Conservation (phyloP, 371 early-diverging fungal species). For the Pancytospora philotis region DNA sequence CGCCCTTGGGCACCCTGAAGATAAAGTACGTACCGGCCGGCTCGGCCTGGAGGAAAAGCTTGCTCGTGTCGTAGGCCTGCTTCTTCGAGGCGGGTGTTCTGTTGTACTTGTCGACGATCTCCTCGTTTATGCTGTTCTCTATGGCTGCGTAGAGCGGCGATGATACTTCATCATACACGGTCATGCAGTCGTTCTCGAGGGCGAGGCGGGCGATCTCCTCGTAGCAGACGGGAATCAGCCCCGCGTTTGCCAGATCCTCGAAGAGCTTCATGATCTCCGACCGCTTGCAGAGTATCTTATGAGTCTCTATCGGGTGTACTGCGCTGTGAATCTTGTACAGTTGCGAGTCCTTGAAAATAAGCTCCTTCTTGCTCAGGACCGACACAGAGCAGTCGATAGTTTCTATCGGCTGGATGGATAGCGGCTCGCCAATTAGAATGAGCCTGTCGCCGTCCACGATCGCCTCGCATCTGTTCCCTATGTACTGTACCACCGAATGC, state of each 20-base stretch:
- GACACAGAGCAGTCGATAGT: slow-evolving; percentile 2
- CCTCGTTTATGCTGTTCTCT: slow-evolving; percentile 20
- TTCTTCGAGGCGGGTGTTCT: slow-evolving; percentile 45
- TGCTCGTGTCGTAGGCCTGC: slow-evolving; percentile 7
- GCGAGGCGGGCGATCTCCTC: slow-evolving; percentile 48
- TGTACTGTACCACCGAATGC: not conserved
- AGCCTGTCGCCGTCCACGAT: slow-evolving; percentile 9
- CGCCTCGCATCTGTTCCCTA: slow-evolving; percentile 7
- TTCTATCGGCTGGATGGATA: not conserved
- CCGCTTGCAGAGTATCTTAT: slow-evolving; percentile 28
- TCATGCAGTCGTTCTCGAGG: slow-evolving; percentile 44
- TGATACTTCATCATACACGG: slow-evolving; percentile 42
- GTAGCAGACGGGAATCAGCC: slow-evolving; percentile 44
- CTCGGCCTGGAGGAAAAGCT: slow-evolving; percentile 9
- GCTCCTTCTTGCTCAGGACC: not conserved
- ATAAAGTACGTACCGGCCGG: slow-evolving; percentile 5
- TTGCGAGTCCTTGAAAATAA: not conserved
- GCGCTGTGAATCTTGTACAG: not conserved
- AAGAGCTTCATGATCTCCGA: slow-evolving; percentile 28
- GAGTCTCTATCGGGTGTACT: not conserved
- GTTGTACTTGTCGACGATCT: slow-evolving; percentile 34
- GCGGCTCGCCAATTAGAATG: not conserved
- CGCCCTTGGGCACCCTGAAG: slow-evolving; percentile 44
- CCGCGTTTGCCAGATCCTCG: slow-evolving; percentile 25
- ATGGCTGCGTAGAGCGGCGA: slow-evolving; percentile 16